phyloP scores from a whole-genome alignment of 2,329 filamentous ascomycete genomes.

The Botrytis hyacinthi region DNA sequence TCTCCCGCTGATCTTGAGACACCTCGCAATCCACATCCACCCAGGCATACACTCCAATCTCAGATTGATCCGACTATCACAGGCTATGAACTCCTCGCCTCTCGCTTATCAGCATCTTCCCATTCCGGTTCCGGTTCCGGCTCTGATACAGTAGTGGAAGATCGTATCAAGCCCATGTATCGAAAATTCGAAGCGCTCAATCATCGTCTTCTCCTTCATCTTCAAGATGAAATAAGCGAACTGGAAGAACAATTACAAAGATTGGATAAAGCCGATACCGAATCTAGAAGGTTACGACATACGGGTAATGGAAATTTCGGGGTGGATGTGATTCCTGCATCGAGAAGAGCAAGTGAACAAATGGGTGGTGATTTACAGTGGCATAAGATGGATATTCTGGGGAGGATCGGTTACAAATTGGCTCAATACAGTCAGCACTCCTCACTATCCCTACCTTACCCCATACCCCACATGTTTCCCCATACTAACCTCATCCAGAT shows the following conservation, averaged over 20 bases:
- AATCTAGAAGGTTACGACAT: constrained; percentile 34
- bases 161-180: constrained; percentile 61
- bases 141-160: constrained; percentile 26
- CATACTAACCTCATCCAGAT: constrained; percentile 42
- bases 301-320: constrained; percentile 14
- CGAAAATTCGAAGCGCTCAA: constrained; percentile 79
- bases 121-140: constrained; percentile 18
- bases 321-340: constrained; percentile 52
- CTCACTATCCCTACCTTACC: neutral
- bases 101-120: constrained; percentile 46
- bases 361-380: constrained; percentile 57
- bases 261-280: constrained; percentile 61
- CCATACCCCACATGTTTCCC: neutral
- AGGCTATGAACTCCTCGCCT: constrained; percentile 63
- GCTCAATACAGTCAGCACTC: constrained; percentile 62
- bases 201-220: constrained; percentile 75
- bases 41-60: constrained; percentile 40
- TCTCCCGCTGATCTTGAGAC: constrained; percentile 36
- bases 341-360: constrained; percentile 52
- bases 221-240: constrained; percentile 82
- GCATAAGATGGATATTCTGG: constrained; percentile 59
- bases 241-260: constrained; percentile 74
- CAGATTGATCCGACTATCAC: constrained; percentile 47
- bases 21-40: constrained; percentile 25
- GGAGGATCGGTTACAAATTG: constrained; percentile 63